Evolutionary conservation across 2,329 filamentous ascomycete genomes (phyloP), one percentile per base, ranked within the genome.

Genomic region (Phoma sp.): DNA sequence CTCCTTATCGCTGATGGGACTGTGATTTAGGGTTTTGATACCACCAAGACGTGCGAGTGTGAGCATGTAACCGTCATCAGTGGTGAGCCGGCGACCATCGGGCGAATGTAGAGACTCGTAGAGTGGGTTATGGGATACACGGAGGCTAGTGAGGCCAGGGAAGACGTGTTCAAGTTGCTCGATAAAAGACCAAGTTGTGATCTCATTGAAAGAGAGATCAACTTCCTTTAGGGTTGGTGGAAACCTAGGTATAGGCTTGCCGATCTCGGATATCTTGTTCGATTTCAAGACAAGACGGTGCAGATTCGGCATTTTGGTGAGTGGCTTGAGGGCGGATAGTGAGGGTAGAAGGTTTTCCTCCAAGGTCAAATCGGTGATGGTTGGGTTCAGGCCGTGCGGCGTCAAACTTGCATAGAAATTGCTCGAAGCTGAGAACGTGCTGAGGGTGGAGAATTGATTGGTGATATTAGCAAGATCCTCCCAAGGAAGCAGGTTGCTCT

Each of bases 41-140:
- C 78, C 77, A 1, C 83, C 82, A 1, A 97, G 79, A 2, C 92
- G 89, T 25, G 88, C 90, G 24, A 96, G 79, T 0, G 90, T 91
- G 42, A 97, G 82, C 90, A 96, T 96, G 77, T 92, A 93, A 1
- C 90, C 89, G 67, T 96, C 90, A 49, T 96, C 91, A 0, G 88
- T 82, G 5, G 82, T 83, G 24, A 82, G 65, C 24, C 64, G 47
- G 46, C 70, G 77, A 49, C 70, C 74, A 35, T 77, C 75, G 57
- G 79, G 43, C 37, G 75, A 65, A 47, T 65, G 62, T n/a, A 79
- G 79, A 59, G 81, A 77, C 48, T 87, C 80, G 75, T 91, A 96
- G 22, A 98, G 82, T 4, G 93, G 93, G 63, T 98, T 98, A 69
- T 92, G 88, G 4, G 90, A 86, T 57, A 96, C 85, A 13, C 93